A percentile compares a stretch with the other conserved stretches of the same genome.
These are phyloP conservation scores for Eurotiales sp. DNA, from an alignment of 2,329 filamentous ascomycete species.

Conservation along the genomic window DNA sequence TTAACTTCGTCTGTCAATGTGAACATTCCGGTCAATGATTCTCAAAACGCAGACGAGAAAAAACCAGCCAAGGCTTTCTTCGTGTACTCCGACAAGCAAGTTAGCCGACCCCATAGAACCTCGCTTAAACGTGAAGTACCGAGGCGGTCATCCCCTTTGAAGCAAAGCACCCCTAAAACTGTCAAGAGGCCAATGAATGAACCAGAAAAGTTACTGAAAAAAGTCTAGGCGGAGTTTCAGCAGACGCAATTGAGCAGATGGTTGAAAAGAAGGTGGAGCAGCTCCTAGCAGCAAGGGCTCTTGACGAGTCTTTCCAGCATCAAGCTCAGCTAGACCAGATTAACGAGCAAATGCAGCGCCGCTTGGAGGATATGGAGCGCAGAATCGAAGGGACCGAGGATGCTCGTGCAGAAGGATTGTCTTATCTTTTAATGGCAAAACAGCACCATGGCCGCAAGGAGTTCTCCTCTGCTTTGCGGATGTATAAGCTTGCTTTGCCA, in stretches of 20 bases:
- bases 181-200: slow-evolving; percentile 44
- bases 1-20: slow-evolving; percentile 73
- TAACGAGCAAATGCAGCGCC: slow-evolving; percentile 72
- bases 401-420: slow-evolving; percentile 72
- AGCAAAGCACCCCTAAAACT: slow-evolving; percentile 40
- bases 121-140: slow-evolving; percentile 39
- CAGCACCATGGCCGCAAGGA: slow-evolving; percentile 85
- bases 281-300: slow-evolving; percentile 72
- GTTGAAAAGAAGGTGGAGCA: slow-evolving; percentile 90
- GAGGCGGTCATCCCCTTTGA: slow-evolving; percentile 43
- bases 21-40: slow-evolving; percentile 56
- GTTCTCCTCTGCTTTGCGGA: slow-evolving; percentile 70
- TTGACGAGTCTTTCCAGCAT: slow-evolving; percentile 51
- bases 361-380: slow-evolving; percentile 79
- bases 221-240: slow-evolving; percentile 55
- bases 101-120: slow-evolving; percentile 41
- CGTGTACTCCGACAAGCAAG: slow-evolving; percentile 72
- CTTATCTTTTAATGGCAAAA: slow-evolving; percentile 83
- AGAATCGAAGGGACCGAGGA: slow-evolving; percentile 79
- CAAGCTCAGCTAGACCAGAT: slow-evolving; percentile 51
- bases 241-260: slow-evolving; percentile 80
- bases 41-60: slow-evolving; percentile 52
- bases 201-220: slow-evolving; percentile 27
- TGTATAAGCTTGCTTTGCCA: slow-evolving; percentile 80
- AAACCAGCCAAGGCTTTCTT: slow-evolving; percentile 81